These are phyloP conservation scores for Trichoderma sp. DNA, from an alignment of 2,329 filamentous ascomycete genomes.

Conservation along the genomic window DNA sequence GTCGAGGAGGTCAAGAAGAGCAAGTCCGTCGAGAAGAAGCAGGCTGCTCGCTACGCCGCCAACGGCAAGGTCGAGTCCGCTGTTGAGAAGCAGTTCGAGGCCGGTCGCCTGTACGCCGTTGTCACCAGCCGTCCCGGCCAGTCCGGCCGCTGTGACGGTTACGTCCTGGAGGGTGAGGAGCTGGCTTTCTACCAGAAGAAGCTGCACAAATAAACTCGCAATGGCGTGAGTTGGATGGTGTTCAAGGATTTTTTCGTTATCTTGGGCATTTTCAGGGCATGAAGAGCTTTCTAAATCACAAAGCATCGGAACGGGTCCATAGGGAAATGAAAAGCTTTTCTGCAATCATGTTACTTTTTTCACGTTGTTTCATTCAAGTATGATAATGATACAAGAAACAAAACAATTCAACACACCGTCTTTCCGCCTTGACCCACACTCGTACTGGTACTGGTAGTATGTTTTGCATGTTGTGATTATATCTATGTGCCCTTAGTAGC, in stretches of 20 bases:
- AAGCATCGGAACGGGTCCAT: constrained; percentile 39
- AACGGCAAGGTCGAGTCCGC: constrained; percentile 88
- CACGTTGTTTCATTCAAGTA: constrained; percentile 23
- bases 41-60: constrained; percentile 77
- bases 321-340: constrained; percentile 38
- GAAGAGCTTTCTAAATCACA: constrained; percentile 35
- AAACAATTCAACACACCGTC: constrained; percentile 17
- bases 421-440: not conserved
- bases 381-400: constrained; percentile 19
- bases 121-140: constrained; percentile 91
- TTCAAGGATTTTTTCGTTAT: constrained; percentile 38
- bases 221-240: constrained; percentile 31
- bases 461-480: not conserved
- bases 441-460: not conserved
- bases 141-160: constrained; percentile 94
- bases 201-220: constrained; percentile 81
- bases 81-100: constrained; percentile 99
- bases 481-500: not conserved
- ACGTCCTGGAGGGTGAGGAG: constrained; percentile 99
- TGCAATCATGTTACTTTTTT: constrained; percentile 30
- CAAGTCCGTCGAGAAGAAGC: constrained; percentile 95
- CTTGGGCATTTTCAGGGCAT: constrained; percentile 35
- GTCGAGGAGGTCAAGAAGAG: constrained; percentile 83
- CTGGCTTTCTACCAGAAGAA: constrained; percentile 99
- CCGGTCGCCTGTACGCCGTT: constrained; percentile 93